phyloP scores from a whole-genome alignment of 768 basidiomycete genomes.

The Rossbeevera mucosa region DNA sequence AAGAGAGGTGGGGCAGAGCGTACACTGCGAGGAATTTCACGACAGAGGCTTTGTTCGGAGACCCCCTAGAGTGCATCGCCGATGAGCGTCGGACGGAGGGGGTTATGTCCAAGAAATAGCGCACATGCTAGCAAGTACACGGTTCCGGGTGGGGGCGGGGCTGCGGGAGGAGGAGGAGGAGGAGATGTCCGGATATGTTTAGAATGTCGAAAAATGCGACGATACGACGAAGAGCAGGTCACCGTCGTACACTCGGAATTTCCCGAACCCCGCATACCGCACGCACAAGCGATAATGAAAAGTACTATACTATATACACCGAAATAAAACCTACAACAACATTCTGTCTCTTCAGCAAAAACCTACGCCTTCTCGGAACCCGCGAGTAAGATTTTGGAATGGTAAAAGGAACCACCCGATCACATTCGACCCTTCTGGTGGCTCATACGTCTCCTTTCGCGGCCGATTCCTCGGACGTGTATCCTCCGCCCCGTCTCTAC shows the following conservation, averaged over 20 bases:
- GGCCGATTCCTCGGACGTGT: constrained; percentile 47
- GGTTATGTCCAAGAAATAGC: constrained; percentile 12
- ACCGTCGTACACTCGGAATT: constrained; percentile 22
- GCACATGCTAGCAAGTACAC: constrained; percentile 12
- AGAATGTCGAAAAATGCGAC: constrained; percentile 16
- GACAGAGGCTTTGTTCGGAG: constrained; percentile 15
- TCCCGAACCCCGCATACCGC: constrained; percentile 25
- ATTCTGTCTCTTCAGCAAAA: constrained; percentile 22
- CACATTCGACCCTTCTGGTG: constrained; percentile 40
- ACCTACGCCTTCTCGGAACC: constrained; percentile 58
- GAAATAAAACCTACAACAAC: constrained; percentile 7
- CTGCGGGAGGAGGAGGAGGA: constrained; percentile 4
- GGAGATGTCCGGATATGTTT: neutral
- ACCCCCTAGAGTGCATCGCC: constrained; percentile 23
- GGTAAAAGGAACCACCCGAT: constrained; percentile 61
- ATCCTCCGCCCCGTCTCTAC: constrained; percentile 33
- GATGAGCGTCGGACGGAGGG: constrained; percentile 12
- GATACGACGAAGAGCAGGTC: constrained; percentile 6
- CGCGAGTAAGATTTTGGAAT: constrained; percentile 59
- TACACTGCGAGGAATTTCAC: constrained; percentile 23
- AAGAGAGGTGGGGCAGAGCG: constrained; percentile 5
- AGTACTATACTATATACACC: neutral
- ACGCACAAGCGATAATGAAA: constrained; percentile 7
- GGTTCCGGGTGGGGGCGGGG: neutral
- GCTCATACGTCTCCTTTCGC: constrained; percentile 44